phyloP scores from a whole-genome alignment of 768 basidiomycete species.

The Boletellus emodensis region DNA sequence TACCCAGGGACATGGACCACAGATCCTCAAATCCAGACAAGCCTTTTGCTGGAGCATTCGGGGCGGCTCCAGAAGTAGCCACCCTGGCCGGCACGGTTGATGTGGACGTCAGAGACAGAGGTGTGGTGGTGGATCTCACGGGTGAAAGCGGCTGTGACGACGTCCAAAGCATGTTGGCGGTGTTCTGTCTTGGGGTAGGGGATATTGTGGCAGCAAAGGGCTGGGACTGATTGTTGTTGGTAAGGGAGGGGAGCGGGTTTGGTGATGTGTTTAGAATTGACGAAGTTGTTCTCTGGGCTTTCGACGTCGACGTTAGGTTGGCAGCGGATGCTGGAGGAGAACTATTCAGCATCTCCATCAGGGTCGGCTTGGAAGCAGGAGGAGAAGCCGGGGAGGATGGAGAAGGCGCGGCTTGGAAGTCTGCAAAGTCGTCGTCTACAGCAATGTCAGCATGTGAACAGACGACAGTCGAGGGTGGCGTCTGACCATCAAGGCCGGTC shows the following conservation, averaged over 20 bases:
- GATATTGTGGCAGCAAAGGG: slow-evolving; percentile 18
- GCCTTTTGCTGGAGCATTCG: slow-evolving; percentile 34
- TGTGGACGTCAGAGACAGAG: slow-evolving; percentile 8
- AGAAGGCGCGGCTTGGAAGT: slow-evolving; percentile 74
- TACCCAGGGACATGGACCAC: slow-evolving; percentile 77
- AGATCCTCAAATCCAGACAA: slow-evolving; percentile 79
- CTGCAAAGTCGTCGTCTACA: slow-evolving; percentile 78
- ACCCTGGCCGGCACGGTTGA: slow-evolving; percentile 14
- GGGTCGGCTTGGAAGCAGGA: slow-evolving; percentile 33
- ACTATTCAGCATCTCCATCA: slow-evolving; percentile 48
- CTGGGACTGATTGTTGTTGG: slow-evolving; percentile 23
- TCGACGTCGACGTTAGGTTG: slow-evolving; percentile 9
- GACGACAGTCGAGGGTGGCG: neutral
- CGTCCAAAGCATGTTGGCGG: slow-evolving; percentile 17
- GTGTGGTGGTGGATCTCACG: slow-evolving; percentile 6
- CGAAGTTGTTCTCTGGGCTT: slow-evolving; percentile 14
- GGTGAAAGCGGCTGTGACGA: slow-evolving; percentile 29
- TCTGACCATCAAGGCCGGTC: slow-evolving; percentile 27
- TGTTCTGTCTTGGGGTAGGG: slow-evolving; percentile 17
- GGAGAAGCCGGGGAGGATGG: slow-evolving; percentile 33
- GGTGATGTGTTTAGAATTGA: slow-evolving; percentile 22
- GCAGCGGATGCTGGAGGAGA: slow-evolving; percentile 19
- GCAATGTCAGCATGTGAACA: slow-evolving; percentile 8
- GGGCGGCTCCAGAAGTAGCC: slow-evolving; percentile 12
- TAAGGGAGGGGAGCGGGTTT: slow-evolving; percentile 25